Base-by-base conservation (phyloP, 148 eudicot species). In the Vaccinium myrtillus region DNA sequence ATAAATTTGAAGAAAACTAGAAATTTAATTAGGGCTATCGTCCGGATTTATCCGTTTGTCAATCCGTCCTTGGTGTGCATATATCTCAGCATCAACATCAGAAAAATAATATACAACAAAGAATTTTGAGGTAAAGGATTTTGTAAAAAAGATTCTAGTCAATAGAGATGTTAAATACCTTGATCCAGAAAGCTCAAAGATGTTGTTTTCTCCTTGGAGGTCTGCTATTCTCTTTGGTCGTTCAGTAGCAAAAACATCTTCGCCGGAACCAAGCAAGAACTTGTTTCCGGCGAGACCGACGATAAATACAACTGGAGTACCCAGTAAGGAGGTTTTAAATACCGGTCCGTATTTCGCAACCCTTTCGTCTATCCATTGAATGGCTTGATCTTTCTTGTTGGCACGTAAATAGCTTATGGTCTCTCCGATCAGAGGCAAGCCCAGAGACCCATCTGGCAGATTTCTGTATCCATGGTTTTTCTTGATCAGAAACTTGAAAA, bases 401-500 rank as follows among this genome's bases (percentile, higher is more conserved):
- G 87, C 87, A 65, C 54, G 87, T 51, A 81, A 51, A 65, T 63
- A 85, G 81, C 87, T 85, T 1, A 85, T 63, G 19, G 82, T 85
- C 76, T 85, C 87, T 49, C 87, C 84, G 13, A 85, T 75, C 50
- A 85, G 27, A 32, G 87, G 87, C 80, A 53, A 77, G 39, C 84
- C 84, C 2, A 81, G 51, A 36, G 84, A 81, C 63, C 87, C 87
- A 51, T 36, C 6, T 5, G 84, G 87, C 1, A 85, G 50, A 30
- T 85, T 81, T 8, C 27, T 63, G 39, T 27, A 23, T 61, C 77
- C 53, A 15, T 51, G 54, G 19, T 49, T 61, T 21, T 65, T 51
- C 67, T 76, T 81, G 51, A 67, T 25, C 5, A 75, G 59, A n/a
- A 75, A 75, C 75, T 51, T 81, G 3, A 55, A 82, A 61, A 85